Base-by-base conservation (phyloP, 345 rosid species). In the Psidium guajava region DNA sequence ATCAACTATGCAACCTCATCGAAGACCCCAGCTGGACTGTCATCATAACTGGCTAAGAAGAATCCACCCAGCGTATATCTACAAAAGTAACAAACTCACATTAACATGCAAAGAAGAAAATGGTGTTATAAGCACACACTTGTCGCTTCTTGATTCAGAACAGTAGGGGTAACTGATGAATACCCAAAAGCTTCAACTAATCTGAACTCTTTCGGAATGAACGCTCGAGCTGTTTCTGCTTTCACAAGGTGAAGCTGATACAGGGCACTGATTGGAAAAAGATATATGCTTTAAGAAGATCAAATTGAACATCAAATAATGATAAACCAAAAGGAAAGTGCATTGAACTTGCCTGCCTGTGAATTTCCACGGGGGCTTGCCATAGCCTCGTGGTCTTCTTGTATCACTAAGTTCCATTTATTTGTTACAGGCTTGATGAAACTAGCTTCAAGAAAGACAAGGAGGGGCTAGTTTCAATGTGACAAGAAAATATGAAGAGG, bases 171-270 rank as follows among this genome's bases (percentile, higher is more conserved):
- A 69, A 69, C 47, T 69, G 47, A 54, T 75, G 59, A 4, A 73
- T 91, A 93, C 99, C 99, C 99, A 86, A 97, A 97, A 86, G 98
- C 98, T 91, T 96, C 99, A 84, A 97, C 99, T 82, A 97, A 84
- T 90, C 88, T 92, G 84, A 94, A 92, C 73, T 94, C 95, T 84
- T 93, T 96, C 0, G 99, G 99, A 82, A 97, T 93, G 87, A 95
- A 91, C 77, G 92, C 92, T 88, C 96, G 91, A 86, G 98, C 98
- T 42, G 95, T 96, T 61, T 92, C 93, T 85, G 98, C 93, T 82
- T 94, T 97, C 53, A 97, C 99, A 82, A 97, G 98, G 90, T 97
- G 98, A 85, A 97, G 92, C 88, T 97, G 99, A 85, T 97, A 97
- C 90, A 96, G 90, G 73, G 98, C 99, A 86, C 99, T 97, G 95